Percentiles rank a stretch among this genome's conserved stretches.
Conservation (phyloP, 768 basidiomycete species). For the Hericium erinaceus region DNA sequence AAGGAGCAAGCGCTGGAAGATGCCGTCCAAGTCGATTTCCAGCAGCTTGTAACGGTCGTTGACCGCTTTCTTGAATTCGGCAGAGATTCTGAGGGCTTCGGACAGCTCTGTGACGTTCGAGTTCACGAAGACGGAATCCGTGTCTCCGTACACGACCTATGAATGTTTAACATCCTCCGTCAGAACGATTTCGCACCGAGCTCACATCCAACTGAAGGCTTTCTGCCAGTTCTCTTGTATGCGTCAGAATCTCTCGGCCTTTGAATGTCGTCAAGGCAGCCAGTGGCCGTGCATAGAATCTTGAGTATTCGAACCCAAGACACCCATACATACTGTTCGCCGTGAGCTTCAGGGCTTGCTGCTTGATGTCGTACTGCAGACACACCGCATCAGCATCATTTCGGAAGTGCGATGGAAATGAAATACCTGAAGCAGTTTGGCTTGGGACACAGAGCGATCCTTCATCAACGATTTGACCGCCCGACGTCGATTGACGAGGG, state of each 20-base stretch:
- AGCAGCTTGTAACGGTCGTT: conserved; percentile 93
- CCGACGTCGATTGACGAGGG: conserved; percentile 80
- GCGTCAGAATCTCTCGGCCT: conserved; percentile 93
- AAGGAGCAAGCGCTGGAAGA: conserved; percentile 87
- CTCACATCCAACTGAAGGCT: conserved; percentile 81
- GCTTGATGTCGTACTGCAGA: conserved; percentile 87
- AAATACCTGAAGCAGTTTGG: conserved; percentile 75
- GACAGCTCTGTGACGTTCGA: conserved; percentile 84
- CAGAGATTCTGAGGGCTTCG: conserved; percentile 86
- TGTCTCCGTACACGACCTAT: conserved; percentile 97
- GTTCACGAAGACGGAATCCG: conserved; percentile 98
- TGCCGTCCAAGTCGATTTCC: conserved; percentile 92
- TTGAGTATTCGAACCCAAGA: conserved; percentile 92
- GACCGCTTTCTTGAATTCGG: conserved; percentile 89
- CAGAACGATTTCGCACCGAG: not conserved
- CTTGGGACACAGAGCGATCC: conserved; percentile 58
- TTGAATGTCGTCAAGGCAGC: conserved; percentile 97
- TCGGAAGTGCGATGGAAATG: not conserved
- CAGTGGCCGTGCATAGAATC: conserved; percentile 95
- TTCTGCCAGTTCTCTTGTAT: conserved; percentile 89
- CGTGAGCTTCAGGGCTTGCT: conserved; percentile 93
- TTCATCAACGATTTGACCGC: conserved; percentile 96
- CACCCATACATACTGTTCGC: conserved; percentile 99
- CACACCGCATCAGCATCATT: not conserved
- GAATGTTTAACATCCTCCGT: not conserved